Conservation (phyloP, 129 eudicot species). For the Chrysanthemum makinoi region DNA sequence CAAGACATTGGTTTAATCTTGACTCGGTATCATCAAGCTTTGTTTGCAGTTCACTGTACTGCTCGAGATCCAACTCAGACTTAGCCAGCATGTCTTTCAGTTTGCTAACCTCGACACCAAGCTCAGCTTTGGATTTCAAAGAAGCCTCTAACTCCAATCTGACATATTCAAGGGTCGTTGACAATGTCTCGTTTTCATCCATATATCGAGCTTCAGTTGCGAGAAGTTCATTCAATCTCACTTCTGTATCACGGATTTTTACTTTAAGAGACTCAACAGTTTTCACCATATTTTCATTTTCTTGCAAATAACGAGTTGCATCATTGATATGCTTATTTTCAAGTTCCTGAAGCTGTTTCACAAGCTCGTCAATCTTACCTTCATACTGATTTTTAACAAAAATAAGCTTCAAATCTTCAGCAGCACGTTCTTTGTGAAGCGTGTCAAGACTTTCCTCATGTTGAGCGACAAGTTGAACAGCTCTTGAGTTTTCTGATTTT, state of each 20-base stretch:
- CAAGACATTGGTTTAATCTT: slow-evolving; percentile 6
- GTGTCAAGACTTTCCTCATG: slow-evolving; percentile 38
- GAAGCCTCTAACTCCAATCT: slow-evolving; percentile 47
- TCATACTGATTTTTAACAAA: slow-evolving; percentile 45
- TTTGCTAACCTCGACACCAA: slow-evolving; percentile 25
- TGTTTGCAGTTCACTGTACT: slow-evolving; percentile 19
- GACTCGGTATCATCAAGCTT: slow-evolving; percentile 24
- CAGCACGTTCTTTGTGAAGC: slow-evolving; percentile 30
- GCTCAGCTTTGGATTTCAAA: slow-evolving; percentile 18
- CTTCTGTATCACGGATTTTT: slow-evolving; percentile 16
- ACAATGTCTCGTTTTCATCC: slow-evolving; percentile 14
- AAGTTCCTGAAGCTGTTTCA: slow-evolving; percentile 42
- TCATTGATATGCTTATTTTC: slow-evolving; percentile 36
- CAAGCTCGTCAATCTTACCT: slow-evolving; percentile 40
- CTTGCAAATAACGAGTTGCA: slow-evolving; percentile 36
- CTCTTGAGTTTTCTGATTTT: slow-evolving; percentile 45
- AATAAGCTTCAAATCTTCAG: slow-evolving; percentile 47
- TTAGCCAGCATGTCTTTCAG: slow-evolving; percentile 26
- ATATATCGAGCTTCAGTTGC: slow-evolving; percentile 23
- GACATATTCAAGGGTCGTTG: slow-evolving; percentile 31
- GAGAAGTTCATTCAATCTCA: slow-evolving; percentile 30
- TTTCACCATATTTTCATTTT: slow-evolving; percentile 38
- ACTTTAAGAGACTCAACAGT: slow-evolving; percentile 29
- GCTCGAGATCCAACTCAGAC: slow-evolving; percentile 28
- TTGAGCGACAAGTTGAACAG: slow-evolving; percentile 27